These are phyloP conservation scores for Cladophialophora yegresii DNA, from an alignment of 2,329 filamentous ascomycete species.

Conservation along the genomic window DNA sequence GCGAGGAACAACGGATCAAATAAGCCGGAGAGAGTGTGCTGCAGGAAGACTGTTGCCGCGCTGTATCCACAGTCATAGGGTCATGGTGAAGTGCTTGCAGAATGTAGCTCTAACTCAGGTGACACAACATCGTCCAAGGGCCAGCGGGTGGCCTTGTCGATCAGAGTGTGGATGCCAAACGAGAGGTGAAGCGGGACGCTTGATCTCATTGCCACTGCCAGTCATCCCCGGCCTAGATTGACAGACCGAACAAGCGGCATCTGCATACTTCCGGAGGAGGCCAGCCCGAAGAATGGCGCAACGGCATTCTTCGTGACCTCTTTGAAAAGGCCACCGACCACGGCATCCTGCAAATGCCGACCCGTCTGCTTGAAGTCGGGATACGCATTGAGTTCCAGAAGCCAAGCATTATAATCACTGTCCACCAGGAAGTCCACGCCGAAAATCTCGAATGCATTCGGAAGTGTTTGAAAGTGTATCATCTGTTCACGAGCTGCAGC, in stretches of 20 bases:
- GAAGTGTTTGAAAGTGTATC: conserved; percentile 86
- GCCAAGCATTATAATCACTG: conserved; percentile 62
- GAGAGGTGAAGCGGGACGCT: conserved; percentile 1
- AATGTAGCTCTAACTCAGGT: neutral
- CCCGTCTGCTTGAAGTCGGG: conserved; percentile 95
- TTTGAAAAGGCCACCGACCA: conserved; percentile 77
- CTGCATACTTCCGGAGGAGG: conserved; percentile 22
- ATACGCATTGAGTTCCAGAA: conserved; percentile 93
- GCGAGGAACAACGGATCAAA: conserved; percentile 3
- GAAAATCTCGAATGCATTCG: conserved; percentile 88
- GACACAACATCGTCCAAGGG: conserved; percentile 3
- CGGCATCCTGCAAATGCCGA: conserved; percentile 62
- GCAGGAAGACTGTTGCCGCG: conserved; percentile 5
- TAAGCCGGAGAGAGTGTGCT: neutral
- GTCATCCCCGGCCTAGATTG: conserved; percentile 48
- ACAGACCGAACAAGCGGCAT: conserved; percentile 47
- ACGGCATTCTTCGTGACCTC: conserved; percentile 69
- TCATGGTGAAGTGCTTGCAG: neutral
- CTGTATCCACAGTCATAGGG: neutral
- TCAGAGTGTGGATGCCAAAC: neutral
- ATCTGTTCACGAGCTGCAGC: conserved; percentile 81
- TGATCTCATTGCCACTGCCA: conserved; percentile 11
- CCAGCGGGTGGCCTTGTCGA: neutral
- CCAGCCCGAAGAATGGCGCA: conserved; percentile 63
- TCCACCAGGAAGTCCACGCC: conserved; percentile 90